Evolutionary conservation across 2,329 filamentous ascomycete species (phyloP).

Genomic region (Nothophaeocryptopus gaeumannii): DNA sequence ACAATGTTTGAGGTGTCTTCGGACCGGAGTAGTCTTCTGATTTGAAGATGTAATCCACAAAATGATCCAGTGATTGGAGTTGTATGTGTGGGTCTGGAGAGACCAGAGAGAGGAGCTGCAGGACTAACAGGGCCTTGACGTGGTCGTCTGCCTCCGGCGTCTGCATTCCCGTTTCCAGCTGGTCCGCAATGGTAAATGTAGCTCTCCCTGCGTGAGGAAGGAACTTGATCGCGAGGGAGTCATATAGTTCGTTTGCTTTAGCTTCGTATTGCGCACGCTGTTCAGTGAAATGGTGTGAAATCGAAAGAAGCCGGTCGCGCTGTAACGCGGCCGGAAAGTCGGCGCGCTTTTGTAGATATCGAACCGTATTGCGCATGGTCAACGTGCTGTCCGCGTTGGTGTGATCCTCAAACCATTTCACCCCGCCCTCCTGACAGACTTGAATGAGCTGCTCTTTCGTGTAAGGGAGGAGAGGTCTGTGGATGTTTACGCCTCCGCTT

Average conservation of each 20-base stretch:
- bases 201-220: conserved; percentile 36
- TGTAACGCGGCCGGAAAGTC: conserved; percentile 68
- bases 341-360: conserved; percentile 60
- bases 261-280: conserved; percentile 48
- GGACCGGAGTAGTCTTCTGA: background rate
- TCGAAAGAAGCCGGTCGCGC: conserved; percentile 59
- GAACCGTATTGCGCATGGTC: conserved; percentile 77
- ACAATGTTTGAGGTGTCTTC: background rate
- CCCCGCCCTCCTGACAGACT: conserved; percentile 65
- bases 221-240: conserved; percentile 46
- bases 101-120: conserved; percentile 49
- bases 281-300: conserved; percentile 44
- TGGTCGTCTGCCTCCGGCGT: conserved; percentile 5
- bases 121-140: conserved; percentile 45
- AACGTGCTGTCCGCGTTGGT: conserved; percentile 77
- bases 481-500: conserved; percentile 59
- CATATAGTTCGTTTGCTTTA: conserved; percentile 51
- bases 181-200: conserved; percentile 9
- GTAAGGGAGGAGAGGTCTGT: conserved; percentile 68
- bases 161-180: background rate
- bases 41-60: conserved; percentile 43
- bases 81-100: conserved; percentile 47
- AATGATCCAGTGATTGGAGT: conserved; percentile 42
- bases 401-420: conserved; percentile 78
- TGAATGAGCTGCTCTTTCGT: conserved; percentile 70